phyloP scores from a whole-genome alignment of 2,329 filamentous ascomycete species.

The Fusarium duplospermum region DNA sequence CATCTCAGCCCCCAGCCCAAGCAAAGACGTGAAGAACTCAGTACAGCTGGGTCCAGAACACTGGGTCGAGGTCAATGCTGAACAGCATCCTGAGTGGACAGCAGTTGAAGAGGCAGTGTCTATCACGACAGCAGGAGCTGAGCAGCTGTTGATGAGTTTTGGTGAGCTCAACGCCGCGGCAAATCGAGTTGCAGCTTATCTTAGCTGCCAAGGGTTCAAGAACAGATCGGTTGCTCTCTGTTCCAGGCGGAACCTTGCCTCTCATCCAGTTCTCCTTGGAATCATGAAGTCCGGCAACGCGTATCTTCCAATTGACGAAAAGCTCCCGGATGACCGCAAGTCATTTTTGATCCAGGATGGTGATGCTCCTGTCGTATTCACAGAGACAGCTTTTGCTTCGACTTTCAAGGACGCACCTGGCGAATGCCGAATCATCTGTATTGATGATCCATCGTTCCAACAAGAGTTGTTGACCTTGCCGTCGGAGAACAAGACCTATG shows the following conservation, averaged over 20 bases:
- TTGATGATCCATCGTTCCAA: neutral
- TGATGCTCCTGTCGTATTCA: conserved; percentile 1
- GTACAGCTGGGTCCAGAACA: neutral
- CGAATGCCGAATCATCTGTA: neutral
- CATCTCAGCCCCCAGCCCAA: neutral
- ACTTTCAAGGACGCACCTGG: neutral
- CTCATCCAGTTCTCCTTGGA: conserved; percentile 1
- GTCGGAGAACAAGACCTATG: neutral
- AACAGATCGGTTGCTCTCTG: conserved; percentile 7
- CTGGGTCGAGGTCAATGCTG: conserved; percentile 1
- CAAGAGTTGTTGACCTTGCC: neutral
- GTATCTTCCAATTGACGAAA: conserved; percentile 5
- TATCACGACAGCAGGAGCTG: neutral
- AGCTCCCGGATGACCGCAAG: conserved; percentile 6
- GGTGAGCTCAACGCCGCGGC: neutral
- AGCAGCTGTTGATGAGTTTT: conserved; percentile 2
- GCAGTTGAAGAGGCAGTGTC: conserved; percentile 9
- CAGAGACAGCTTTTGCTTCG: neutral
- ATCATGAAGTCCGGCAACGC: conserved; percentile 10
- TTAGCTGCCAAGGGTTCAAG: neutral
- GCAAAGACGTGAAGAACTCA: neutral
- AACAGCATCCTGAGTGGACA: conserved; percentile 6
- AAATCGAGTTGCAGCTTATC: conserved; percentile 4
- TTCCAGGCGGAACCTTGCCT: neutral
- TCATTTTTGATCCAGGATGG: conserved; percentile 5